Evolutionary conservation across 306 rosid genomes (phyloP).

Genomic region (Medicago lupulina): DNA sequence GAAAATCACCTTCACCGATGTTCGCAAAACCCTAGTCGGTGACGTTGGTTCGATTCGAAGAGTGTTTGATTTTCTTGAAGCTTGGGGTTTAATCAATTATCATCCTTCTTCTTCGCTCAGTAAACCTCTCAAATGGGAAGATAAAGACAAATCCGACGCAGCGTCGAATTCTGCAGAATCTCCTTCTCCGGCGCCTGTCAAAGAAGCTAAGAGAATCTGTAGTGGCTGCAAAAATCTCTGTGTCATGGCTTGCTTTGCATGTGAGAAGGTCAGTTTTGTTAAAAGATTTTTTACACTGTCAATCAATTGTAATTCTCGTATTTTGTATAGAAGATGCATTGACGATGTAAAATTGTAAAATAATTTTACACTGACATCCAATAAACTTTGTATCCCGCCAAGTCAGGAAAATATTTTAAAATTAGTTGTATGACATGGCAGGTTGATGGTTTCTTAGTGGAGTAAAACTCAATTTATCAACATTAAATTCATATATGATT

Average conservation of each 20-base stretch:
- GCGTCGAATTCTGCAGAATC: constrained; percentile 48
- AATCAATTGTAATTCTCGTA: not conserved
- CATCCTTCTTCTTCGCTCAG: constrained; percentile 53
- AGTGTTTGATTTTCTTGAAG: constrained; percentile 84
- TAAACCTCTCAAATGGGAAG: constrained; percentile 91
- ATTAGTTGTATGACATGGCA: no score
- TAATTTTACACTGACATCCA: no score
- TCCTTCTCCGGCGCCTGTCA: constrained; percentile 53
- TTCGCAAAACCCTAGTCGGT: constrained; percentile 79
- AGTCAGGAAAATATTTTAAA: no score
- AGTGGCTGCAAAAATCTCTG: constrained; percentile 87
- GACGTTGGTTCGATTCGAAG: constrained; percentile 89
- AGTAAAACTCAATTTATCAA: no score
- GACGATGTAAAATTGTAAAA: no score
- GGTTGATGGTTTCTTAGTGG: no score
- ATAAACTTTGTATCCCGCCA: no score
- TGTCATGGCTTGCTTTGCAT: constrained; percentile 86
- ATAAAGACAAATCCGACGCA: constrained; percentile 63
- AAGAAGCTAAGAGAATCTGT: constrained; percentile 73
- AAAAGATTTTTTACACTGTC: not conserved
- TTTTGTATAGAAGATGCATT: not conserved
- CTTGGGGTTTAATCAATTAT: constrained; percentile 89
- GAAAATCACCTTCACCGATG: constrained; percentile 84
- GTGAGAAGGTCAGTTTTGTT: constrained; percentile 69
- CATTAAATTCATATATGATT: not conserved